These are phyloP conservation scores for Exophiala bonariae DNA, from an alignment of 2,329 filamentous ascomycete genomes.

Conservation along the genomic window DNA sequence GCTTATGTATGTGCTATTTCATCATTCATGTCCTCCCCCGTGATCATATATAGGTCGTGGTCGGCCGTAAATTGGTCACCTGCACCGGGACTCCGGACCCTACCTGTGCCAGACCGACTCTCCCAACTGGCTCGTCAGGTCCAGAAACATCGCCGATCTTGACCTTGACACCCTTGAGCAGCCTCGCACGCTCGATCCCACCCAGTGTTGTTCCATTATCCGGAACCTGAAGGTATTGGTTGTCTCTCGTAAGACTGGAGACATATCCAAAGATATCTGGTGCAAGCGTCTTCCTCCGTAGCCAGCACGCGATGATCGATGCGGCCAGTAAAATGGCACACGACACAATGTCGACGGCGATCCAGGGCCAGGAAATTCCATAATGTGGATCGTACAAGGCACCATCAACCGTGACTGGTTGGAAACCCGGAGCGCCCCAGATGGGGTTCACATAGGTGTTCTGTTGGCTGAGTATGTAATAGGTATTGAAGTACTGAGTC, in stretches of 20 bases:
- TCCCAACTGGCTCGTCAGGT: constrained; percentile 18
- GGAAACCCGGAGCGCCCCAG: constrained; percentile 3
- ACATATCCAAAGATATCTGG: constrained; percentile 23
- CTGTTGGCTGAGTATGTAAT: constrained; percentile 12
- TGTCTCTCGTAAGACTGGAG: constrained; percentile 28
- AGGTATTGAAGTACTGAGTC: constrained; percentile 15
- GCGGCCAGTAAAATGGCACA: constrained; percentile 10
- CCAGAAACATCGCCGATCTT: constrained; percentile 25
- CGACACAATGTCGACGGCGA: constrained; percentile 13
- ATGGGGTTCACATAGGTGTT: neutral
- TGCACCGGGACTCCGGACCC: neutral
- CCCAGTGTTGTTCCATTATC: constrained; percentile 26
- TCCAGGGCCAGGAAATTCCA: constrained; percentile 13
- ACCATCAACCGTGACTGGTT: constrained; percentile 3
- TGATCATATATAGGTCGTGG: neutral
- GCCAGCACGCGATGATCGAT: constrained; percentile 7
- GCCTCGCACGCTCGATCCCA: constrained; percentile 20
- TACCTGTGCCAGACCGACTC: constrained; percentile 17
- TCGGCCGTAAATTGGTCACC: constrained; percentile 1
- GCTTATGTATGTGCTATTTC: too few relatives aligned
- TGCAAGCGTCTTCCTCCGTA: constrained; percentile 12
- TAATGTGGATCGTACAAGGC: constrained; percentile 14
- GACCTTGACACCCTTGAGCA: constrained; percentile 26
- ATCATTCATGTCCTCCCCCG: too few relatives aligned
- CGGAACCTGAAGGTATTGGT: constrained; percentile 25